phyloP scores from a whole-genome alignment of 345 rosid genomes.

The Gossypium bickii region DNA sequence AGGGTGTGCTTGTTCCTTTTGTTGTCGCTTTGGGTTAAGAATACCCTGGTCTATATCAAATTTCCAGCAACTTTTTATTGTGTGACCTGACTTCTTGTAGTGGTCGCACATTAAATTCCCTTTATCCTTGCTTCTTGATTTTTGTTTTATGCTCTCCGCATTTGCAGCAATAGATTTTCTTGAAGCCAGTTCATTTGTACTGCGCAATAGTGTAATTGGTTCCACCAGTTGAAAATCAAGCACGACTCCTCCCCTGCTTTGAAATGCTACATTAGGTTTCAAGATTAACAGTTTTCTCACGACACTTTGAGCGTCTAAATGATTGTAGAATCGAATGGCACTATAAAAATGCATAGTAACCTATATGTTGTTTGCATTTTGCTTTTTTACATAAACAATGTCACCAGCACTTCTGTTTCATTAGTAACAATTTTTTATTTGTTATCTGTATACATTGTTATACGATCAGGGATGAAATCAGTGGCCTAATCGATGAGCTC shows the following conservation, averaged over 20 bases:
- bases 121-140: background rate
- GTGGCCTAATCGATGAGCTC: conserved; percentile 58
- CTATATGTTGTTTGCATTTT: background rate
- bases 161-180: background rate
- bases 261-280: background rate
- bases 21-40: background rate
- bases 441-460: background rate
- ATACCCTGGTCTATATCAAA: background rate
- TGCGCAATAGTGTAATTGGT: background rate
- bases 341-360: background rate
- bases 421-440: background rate
- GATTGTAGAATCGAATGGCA: background rate
- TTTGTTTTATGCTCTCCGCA: background rate
- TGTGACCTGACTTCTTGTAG: background rate
- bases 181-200: background rate
- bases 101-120: background rate
- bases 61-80: background rate
- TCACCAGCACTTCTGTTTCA: background rate
- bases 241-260: background rate
- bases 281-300: background rate
- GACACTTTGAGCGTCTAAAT: background rate
- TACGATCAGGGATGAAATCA: conserved; percentile 54
- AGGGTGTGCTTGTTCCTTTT: background rate
- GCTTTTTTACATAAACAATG: background rate
- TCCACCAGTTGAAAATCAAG: background rate